Conservation (phyloP, 2,329 filamentous ascomycete species). For the Fusarium xylarioides region DNA sequence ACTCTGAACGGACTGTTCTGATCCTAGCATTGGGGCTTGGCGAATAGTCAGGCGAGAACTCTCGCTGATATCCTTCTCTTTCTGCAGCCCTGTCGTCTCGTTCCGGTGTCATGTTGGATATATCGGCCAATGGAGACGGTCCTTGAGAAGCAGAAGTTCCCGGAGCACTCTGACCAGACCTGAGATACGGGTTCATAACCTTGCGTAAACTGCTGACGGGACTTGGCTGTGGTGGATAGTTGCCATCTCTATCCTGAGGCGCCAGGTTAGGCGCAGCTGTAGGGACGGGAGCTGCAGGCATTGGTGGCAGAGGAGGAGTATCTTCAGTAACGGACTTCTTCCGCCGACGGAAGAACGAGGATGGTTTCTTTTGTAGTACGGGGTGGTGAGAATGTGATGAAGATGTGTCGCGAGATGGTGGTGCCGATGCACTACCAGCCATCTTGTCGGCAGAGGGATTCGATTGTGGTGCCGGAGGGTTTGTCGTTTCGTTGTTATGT, state of each 20-base stretch:
- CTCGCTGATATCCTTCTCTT: constrained; percentile 56
- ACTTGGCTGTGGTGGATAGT: constrained; percentile 58
- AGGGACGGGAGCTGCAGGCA: constrained; percentile 54
- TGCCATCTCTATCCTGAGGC: constrained; percentile 44
- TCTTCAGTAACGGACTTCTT: constrained; percentile 88
- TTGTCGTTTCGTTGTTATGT: constrained; percentile 38
- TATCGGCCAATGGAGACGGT: constrained; percentile 39
- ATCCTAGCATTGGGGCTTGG: constrained; percentile 78
- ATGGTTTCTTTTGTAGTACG: constrained; percentile 85
- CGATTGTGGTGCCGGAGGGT: constrained; percentile 33
- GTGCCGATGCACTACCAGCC: constrained; percentile 59
- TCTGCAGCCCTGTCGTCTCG: constrained; percentile 25
- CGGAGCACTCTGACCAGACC: constrained; percentile 43
- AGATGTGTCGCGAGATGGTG: constrained; percentile 59
- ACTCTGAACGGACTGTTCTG: constrained; percentile 65
- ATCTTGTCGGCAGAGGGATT: constrained; percentile 49
- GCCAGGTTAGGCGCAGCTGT: constrained; percentile 48
- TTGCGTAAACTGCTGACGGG: constrained; percentile 83
- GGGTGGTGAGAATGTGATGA: constrained; percentile 58
- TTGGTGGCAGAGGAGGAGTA: constrained; percentile 66
- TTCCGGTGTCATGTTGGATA: constrained; percentile 39
- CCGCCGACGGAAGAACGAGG: constrained; percentile 90
- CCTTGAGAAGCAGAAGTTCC: constrained; percentile 41
- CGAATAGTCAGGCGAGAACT: constrained; percentile 80
- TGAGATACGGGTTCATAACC: constrained; percentile 87